These are phyloP conservation scores for Hypomontagnella submonticulosa DNA, from an alignment of 495 filamentous ascomycete species.

Conservation along the genomic window DNA sequence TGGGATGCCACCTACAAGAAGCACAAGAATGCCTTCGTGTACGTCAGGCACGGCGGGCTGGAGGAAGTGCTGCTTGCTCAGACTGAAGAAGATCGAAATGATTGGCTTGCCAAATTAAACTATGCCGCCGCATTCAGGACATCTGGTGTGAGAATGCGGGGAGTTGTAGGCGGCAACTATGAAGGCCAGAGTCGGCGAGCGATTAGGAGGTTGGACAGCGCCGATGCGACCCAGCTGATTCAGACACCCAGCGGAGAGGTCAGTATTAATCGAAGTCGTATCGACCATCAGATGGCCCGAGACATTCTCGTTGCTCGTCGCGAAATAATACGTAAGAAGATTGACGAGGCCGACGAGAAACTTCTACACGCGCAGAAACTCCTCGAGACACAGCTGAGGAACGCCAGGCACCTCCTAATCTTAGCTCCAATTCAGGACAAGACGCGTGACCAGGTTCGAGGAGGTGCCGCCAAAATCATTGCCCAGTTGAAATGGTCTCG, in stretches of 20 bases:
- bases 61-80: constrained; percentile 94
- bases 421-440: constrained; percentile 87
- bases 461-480: constrained; percentile 84
- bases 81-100: constrained; percentile 90
- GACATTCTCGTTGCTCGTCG: constrained; percentile 84
- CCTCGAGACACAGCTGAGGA: constrained; percentile 83
- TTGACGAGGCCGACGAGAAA: constrained; percentile 84
- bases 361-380: constrained; percentile 76
- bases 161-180: constrained; percentile 84
- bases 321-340: constrained; percentile 83
- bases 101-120: constrained; percentile 96
- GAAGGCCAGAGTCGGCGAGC: constrained; percentile 83
- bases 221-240: constrained; percentile 65
- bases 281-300: constrained; percentile 81
- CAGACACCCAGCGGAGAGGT: constrained; percentile 77
- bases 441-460: constrained; percentile 84
- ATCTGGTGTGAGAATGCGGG: constrained; percentile 89
- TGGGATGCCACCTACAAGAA: constrained; percentile 89
- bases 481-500: constrained; percentile 93
- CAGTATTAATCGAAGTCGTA: constrained; percentile 70
- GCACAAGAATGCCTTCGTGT: constrained; percentile 94
- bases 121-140: constrained; percentile 94
- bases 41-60: constrained; percentile 86
- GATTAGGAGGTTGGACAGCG: constrained; percentile 71
- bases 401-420: constrained; percentile 91